Evolutionary conservation across 805 yeast species (phyloP), one percentile per base, ranked within the genome.

Genomic region (Lipomyces sp.): DNA sequence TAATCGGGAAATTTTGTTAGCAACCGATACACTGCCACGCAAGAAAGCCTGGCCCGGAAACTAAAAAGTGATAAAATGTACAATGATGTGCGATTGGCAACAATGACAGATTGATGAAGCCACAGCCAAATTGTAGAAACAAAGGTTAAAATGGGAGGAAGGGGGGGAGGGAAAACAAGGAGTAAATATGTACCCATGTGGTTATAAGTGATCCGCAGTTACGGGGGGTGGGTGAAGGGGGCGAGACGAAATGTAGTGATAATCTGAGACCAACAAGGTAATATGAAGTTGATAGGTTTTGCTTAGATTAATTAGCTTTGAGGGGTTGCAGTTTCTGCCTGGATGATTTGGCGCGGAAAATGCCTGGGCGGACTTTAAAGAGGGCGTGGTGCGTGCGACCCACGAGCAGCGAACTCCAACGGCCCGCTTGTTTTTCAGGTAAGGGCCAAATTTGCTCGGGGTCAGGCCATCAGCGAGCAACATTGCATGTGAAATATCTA

Each of bases 1-100:
- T 48, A 30, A 42, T 35, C 30, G 54, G 33, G 34, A 51, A 29
- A 32, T 32, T 32, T 51, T 29, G 54, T 51, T 51, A 51, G 54
- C 54, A 29, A 51, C 54, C 48, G 48, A 42, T 42, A 15, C 48
- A 15, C 48, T 42, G 18, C 18, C 48, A 42, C 48, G 48, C 48
- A n/a, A n/a, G 18, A 8, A 42, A 7, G 48, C 6, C 24, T 8
- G 29, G 48, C 48, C 48, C 18, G 24, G 7, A n/a, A 42, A 15
- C 18, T 7, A 6, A 42, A 42, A 3, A 42, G 48, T 13, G n/a
- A 15, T 15, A 15, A n/a, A 1, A 42, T 11, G 24, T n/a, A n/a
- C 15, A 15, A 15, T 10, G 7, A 42, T 15, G 18, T 42, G 24
- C 7, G 48, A 42, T 42, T 3, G 24, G n/a, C 4, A 39, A 39